phyloP scores from a whole-genome alignment of 2,329 filamentous ascomycete genomes.

The Alternaria sp. region DNA sequence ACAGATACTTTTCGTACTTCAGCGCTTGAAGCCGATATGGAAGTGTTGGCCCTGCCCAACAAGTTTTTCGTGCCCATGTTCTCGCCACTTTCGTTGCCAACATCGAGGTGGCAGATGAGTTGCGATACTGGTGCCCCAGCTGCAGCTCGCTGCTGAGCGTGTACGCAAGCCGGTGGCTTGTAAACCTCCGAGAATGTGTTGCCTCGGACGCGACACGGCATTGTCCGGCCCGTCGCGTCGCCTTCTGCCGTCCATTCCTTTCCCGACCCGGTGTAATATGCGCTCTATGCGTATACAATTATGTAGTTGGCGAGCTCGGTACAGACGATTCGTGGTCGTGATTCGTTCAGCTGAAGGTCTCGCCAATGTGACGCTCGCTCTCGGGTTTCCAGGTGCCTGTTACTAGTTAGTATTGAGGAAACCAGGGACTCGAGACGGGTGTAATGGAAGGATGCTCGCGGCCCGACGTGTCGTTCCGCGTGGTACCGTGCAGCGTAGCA shows the following conservation, averaged over 20 bases:
- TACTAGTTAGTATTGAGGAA: constrained; percentile 30
- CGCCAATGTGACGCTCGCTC: constrained; percentile 43
- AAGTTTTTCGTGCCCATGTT: neutral
- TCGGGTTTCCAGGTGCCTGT: constrained; percentile 48
- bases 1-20: constrained; percentile 29
- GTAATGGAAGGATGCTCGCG: neutral
- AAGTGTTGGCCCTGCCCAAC: neutral
- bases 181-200: neutral
- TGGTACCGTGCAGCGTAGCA: constrained; percentile 5
- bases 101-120: neutral
- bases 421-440: constrained; percentile 3
- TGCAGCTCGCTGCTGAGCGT: neutral
- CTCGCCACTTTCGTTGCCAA: neutral
- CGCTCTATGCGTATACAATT: neutral
- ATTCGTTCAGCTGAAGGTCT: constrained; percentile 35
- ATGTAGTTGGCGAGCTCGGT: neutral
- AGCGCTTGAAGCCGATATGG: constrained; percentile 41
- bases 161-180: neutral
- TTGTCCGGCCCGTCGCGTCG: neutral
- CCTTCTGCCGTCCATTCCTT: neutral
- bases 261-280: neutral
- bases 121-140: neutral
- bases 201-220: neutral
- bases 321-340: neutral
- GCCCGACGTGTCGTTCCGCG: neutral